phyloP scores from a whole-genome alignment of 495 filamentous ascomycete genomes.

The Hypoxylon perforatum region DNA sequence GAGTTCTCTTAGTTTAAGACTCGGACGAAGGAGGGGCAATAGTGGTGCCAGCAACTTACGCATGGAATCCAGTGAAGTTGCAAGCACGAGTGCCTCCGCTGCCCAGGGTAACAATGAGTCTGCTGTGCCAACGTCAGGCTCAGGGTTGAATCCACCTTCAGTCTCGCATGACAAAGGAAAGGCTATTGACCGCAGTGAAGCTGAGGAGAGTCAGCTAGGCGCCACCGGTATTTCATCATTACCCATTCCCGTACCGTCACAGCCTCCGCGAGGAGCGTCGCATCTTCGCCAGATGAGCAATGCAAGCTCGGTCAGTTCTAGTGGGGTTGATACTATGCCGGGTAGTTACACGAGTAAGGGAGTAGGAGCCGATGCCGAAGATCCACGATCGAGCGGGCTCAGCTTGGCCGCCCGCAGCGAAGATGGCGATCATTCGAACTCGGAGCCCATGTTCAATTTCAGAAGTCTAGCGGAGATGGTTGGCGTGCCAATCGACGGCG shows the following conservation, averaged over 20 bases:
- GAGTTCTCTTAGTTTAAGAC: constrained; percentile 62
- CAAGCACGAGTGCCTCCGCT: constrained; percentile 29
- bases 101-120: constrained; percentile 19
- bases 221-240: constrained; percentile 42
- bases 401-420: constrained; percentile 54
- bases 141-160: constrained; percentile 21
- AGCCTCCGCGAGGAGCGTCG: constrained; percentile 64
- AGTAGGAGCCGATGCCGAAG: constrained; percentile 52
- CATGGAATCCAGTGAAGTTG: constrained; percentile 54
- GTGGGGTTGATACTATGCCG: constrained; percentile 71
- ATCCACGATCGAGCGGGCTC: constrained; percentile 59
- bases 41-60: constrained; percentile 63
- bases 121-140: constrained; percentile 24
- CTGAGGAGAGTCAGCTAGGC: constrained; percentile 28
- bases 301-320: constrained; percentile 83
- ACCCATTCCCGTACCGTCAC: constrained; percentile 51
- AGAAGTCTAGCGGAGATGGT: constrained; percentile 88
- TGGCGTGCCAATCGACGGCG: constrained; percentile 62
- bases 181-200: constrained; percentile 70
- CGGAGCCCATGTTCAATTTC: constrained; percentile 92
- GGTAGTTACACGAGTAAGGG: constrained; percentile 60
- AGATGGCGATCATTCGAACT: constrained; percentile 61
- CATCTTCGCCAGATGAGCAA: constrained; percentile 84
- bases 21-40: constrained; percentile 65
- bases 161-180: constrained; percentile 78